These are phyloP conservation scores for Emergomyces orientalis DNA, from an alignment of 2,329 filamentous ascomycete genomes.

Conservation along the genomic window DNA sequence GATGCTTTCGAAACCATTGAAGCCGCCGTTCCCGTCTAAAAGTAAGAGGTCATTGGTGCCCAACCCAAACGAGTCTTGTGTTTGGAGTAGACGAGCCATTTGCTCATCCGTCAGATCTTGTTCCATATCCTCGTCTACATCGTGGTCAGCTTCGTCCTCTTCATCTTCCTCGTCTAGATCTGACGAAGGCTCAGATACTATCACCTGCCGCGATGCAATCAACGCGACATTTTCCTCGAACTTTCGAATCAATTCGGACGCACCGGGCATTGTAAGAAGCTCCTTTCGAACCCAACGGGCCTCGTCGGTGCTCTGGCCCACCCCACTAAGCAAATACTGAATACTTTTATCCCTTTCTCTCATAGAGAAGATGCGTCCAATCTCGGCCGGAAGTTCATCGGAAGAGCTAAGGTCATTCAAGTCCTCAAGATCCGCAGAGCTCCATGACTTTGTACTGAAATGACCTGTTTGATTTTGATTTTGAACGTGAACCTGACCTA, in stretches of 20 bases:
- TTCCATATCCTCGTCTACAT: slow-evolving; percentile 23
- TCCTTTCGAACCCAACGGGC: slow-evolving; percentile 41
- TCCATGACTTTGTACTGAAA: slow-evolving; percentile 26
- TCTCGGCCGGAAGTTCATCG: slow-evolving; percentile 35
- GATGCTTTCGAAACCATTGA: background rate
- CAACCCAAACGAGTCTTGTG: slow-evolving; percentile 56
- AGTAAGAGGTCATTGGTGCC: slow-evolving; percentile 50
- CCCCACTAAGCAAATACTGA: slow-evolving; percentile 46
- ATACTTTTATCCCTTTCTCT: slow-evolving; percentile 37
- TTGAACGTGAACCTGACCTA: slow-evolving; percentile 21
- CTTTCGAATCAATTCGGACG: slow-evolving; percentile 22
- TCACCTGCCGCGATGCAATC: background rate
- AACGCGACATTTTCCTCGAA: slow-evolving; percentile 27
- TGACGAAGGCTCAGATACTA: slow-evolving; percentile 5
- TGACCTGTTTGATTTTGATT: background rate
- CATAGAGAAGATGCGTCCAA: slow-evolving; percentile 39
- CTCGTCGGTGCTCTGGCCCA: slow-evolving; percentile 37
- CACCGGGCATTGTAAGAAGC: slow-evolving; percentile 24
- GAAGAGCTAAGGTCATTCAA: slow-evolving; percentile 45
- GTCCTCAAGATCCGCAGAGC: slow-evolving; percentile 38
- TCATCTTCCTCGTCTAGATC: slow-evolving; percentile 24
- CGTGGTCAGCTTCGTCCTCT: slow-evolving; percentile 26
- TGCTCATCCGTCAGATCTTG: slow-evolving; percentile 48
- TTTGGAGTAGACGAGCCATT: slow-evolving; percentile 51
- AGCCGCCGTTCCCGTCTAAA: slow-evolving; percentile 32